Base-by-base conservation (phyloP, 257 asterid species). In the Thymus quinquecostatus region DNA sequence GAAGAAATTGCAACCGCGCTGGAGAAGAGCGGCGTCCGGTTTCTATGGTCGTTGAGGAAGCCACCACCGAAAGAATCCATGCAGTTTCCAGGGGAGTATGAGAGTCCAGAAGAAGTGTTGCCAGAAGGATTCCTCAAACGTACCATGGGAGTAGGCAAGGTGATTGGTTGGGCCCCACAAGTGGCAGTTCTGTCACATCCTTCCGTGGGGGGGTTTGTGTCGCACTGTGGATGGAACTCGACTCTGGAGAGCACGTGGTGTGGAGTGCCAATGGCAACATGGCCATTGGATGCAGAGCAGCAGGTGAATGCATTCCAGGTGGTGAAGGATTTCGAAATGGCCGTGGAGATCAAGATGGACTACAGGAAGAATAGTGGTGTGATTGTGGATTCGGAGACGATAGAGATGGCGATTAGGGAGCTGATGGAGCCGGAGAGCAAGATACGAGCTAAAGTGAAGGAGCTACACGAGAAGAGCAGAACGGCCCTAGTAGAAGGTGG, bases 211-310 rank as follows among this genome's bases (percentile, higher is more conserved):
- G 87, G 87, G 27, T 83, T 83, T 8, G 76, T 80, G 13, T 83
- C 85, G 6, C 87, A 83, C 11, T 80, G 83, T 36, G 87, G 87
- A 0, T 83, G 87, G 87, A 83, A 80, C 65, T 80, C 85, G 34
- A 68, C 60, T 0, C 47, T 80, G 56, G 85, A 80, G 40, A 80
- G 87, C 21, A 33, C 77, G 2, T 83, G 79, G 85, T 77, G 73
- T 8, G 87, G 87, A 28, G 87, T 83, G 12, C 87, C 87, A 2
- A 57, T 83, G 38, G 87, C 87, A 0, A 64, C 51, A 2, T 83
- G 83, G 78, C 87, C 87, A 3, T 56, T 83, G 60, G 34, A 4
- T 5, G 83, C 82, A 0, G 87, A 83, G 71, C 87, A 83, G 59
- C 83, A 80, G 57, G 65, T 40, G 1, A 80, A 83, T 60, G 81